A percentile compares a stretch with the other conserved stretches of the same genome.
Conservation (phyloP, 2,329 filamentous ascomycete species). For the Xylariales sp. region DNA sequence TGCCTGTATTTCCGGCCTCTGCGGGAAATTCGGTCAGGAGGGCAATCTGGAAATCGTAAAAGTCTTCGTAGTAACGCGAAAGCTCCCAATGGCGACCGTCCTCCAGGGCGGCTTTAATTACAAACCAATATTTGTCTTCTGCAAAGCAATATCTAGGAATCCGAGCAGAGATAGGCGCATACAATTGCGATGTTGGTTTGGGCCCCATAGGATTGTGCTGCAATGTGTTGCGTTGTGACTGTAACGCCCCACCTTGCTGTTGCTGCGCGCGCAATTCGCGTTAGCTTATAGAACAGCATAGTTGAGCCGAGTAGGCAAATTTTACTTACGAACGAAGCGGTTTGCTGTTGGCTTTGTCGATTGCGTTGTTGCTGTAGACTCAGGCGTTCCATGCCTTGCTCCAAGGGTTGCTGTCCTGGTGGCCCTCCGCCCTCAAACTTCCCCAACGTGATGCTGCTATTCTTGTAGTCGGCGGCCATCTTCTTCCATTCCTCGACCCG, state of each 20-base stretch:
- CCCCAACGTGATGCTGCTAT: slow-evolving; percentile 95
- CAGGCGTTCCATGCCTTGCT: slow-evolving; percentile 81
- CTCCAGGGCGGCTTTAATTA: slow-evolving; percentile 90
- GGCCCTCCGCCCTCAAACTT: slow-evolving; percentile 76
- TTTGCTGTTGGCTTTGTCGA: slow-evolving; percentile 61
- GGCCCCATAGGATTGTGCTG: slow-evolving; percentile 54
- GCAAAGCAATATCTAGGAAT: slow-evolving; percentile 96
- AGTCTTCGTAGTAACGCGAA: slow-evolving; percentile 96
- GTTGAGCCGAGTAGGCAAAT: neutral
- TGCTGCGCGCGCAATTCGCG: slow-evolving; percentile 16
- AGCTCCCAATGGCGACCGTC: slow-evolving; percentile 94
- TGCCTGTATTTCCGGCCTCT: slow-evolving; percentile 88
- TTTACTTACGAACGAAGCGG: slow-evolving; percentile 43
- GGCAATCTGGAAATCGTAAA: slow-evolving; percentile 98
- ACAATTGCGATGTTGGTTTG: slow-evolving; percentile 66
- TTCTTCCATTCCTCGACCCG: slow-evolving; percentile 99
- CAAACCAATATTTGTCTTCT: slow-evolving; percentile 99
- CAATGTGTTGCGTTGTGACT: slow-evolving; percentile 55
- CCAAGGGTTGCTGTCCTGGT: slow-evolving; percentile 62
- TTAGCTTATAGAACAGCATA: slow-evolving; percentile 36
- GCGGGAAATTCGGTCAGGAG: slow-evolving; percentile 91
- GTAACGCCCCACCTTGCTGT: slow-evolving; percentile 52
- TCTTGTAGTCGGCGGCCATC: slow-evolving; percentile 99
- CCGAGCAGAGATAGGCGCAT: slow-evolving; percentile 82
- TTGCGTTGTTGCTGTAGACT: slow-evolving; percentile 70